phyloP scores from a whole-genome alignment of 805 yeast genomes.

The Candida fluviatilis region DNA sequence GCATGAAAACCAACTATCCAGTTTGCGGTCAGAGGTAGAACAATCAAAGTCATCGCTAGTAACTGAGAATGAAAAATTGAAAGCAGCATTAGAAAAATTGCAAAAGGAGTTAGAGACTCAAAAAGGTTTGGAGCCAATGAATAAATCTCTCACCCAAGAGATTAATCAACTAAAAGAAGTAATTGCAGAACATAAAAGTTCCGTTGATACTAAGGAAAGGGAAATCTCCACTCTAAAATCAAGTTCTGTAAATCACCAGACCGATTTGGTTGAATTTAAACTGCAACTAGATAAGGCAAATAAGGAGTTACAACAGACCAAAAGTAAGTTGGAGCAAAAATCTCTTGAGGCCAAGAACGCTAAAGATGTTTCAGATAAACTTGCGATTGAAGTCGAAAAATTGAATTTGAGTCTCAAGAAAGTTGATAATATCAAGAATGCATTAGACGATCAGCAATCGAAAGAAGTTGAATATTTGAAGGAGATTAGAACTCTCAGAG shows the following conservation, averaged over 20 bases:
- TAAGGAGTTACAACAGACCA: conserved; percentile 10
- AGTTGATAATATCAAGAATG: neutral
- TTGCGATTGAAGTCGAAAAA: conserved; percentile 1
- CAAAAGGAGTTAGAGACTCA: conserved; percentile 10
- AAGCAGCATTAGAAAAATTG: conserved; percentile 6
- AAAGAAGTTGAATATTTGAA: conserved; percentile 12
- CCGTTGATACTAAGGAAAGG: conserved; percentile 9
- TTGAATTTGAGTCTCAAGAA: conserved; percentile 4
- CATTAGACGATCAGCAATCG: conserved; percentile 2
- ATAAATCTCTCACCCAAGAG: conserved; percentile 11
- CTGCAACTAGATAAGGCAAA: conserved; percentile 13
- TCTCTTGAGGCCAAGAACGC: conserved; percentile 4
- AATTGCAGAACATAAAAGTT: conserved; percentile 8
- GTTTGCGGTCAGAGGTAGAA: conserved; percentile 4
- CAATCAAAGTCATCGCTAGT: conserved; percentile 8
- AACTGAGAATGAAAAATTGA: conserved; percentile 8
- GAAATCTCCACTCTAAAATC: conserved; percentile 12
- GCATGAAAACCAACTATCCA: conserved; percentile 4
- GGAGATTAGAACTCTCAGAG: conserved; percentile 16
- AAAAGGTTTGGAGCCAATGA: conserved; percentile 7
- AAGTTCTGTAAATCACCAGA: conserved; percentile 9
- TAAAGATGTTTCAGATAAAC: conserved; percentile 1
- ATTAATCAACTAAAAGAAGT: conserved; percentile 10
- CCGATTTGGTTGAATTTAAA: conserved; percentile 11
- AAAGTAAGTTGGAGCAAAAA: conserved; percentile 8